Conservation (phyloP, 2,329 filamentous ascomycete species). For the Microdochium trichocladiopsis region DNA sequence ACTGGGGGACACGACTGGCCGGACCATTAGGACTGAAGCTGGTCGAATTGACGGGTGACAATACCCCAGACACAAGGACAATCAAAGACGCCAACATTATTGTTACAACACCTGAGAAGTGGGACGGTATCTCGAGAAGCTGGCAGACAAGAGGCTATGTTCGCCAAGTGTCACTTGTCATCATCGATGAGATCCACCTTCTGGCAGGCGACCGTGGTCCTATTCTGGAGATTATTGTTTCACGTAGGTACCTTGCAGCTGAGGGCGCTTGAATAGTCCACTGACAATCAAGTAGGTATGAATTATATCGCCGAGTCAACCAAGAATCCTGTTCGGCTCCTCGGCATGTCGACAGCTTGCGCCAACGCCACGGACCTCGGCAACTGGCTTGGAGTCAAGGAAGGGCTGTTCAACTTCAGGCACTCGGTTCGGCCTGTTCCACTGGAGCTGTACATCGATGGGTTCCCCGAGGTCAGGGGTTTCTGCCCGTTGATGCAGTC, state of each 20-base stretch:
- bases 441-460: conserved; percentile 93
- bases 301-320: conserved; percentile 97
- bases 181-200: conserved; percentile 97
- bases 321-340: conserved; percentile 77
- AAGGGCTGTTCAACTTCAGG: conserved; percentile 92
- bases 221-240: conserved; percentile 95
- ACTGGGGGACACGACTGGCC: conserved; percentile 82
- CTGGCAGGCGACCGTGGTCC: conserved; percentile 87
- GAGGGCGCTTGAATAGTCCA: not conserved
- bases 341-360: conserved; percentile 99
- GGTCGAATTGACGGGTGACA: conserved; percentile 95
- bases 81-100: conserved; percentile 97
- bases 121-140: conserved; percentile 97
- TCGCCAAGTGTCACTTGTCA: conserved; percentile 87
- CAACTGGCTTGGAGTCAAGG: conserved; percentile 96
- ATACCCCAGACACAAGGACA: conserved; percentile 92
- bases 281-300: conserved; percentile 57
- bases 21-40: conserved; percentile 79
- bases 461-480: conserved; percentile 88
- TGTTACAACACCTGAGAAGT: conserved; percentile 98
- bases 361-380: conserved; percentile 90
- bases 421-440: conserved; percentile 96
- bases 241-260: conserved; percentile 32
- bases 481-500: conserved; percentile 98
- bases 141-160: conserved; percentile 99